Percentiles rank a stretch among this genome's conserved stretches.
Evolutionary conservation across 305 asterid species (phyloP).

Genomic region (Fraxinus ornus): DNA sequence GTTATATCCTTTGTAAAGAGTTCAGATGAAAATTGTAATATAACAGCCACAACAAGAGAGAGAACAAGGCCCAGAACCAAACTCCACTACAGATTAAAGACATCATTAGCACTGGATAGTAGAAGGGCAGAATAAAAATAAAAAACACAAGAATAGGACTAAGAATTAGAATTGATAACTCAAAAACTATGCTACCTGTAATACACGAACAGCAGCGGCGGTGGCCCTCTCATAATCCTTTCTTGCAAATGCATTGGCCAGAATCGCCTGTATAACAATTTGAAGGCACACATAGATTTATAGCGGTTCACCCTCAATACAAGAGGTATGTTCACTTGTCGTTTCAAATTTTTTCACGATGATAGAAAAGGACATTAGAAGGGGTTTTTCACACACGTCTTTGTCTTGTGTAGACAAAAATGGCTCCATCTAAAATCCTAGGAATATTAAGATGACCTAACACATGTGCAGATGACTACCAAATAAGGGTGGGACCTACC

Average conservation of each 20-base stretch:
- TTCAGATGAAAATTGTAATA: conserved; percentile 31
- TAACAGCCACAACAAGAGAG: conserved; percentile 24
- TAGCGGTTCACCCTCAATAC: background rate
- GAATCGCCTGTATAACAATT: conserved; percentile 38
- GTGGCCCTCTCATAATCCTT: conserved; percentile 35
- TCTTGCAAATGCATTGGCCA: conserved; percentile 49
- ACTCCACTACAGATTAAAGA: conserved; percentile 36
- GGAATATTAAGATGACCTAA: background rate
- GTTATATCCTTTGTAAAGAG: conserved; percentile 36
- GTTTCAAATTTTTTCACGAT: background rate
- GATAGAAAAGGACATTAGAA: background rate
- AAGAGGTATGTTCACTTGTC: background rate
- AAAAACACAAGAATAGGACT: background rate
- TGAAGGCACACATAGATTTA: background rate
- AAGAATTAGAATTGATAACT: conserved; percentile 4
- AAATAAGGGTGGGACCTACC: background rate
- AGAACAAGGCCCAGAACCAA: conserved; percentile 43
- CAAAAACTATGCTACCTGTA: conserved; percentile 34
- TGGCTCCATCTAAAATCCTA: background rate
- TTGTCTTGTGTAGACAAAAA: background rate
- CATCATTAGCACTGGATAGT: conserved; percentile 5
- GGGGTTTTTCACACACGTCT: background rate
- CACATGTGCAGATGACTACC: background rate
- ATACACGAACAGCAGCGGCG: conserved; percentile 36
- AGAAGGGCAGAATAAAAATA: background rate